Base-by-base conservation (phyloP, 495 filamentous ascomycete species). In the Chaetomidium leptoderma region DNA sequence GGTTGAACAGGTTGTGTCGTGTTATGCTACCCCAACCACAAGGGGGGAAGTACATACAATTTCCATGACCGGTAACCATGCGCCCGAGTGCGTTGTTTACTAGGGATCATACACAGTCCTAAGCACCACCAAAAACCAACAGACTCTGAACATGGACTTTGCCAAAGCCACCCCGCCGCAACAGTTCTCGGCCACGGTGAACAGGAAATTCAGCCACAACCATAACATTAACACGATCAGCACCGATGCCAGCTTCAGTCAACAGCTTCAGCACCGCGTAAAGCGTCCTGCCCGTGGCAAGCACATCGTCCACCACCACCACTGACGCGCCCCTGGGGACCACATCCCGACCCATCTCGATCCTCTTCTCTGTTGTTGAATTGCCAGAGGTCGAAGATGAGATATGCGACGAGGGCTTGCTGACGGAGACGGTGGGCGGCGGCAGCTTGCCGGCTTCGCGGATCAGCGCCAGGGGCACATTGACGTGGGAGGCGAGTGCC, bases 281-380 rank as follows among this genome's bases (percentile, higher is more conserved):
- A 63, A 86, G 78, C 50, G 83, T 86, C 61, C 74, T 58, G 50
- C 82, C 83, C 29, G 80, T 82, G 35, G 83, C 76, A 61, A 86
- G 78, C 53, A 85, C 83, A 72, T 87, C 83, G 66, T 87, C 83
- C 44, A 87, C 74, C 7, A 87, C 76, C 57, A 86, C 70, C 17
- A 86, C 78, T 43, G 74, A 73, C 17, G 70, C 70, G 24, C 70
- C 76, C 39, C 19, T 66, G 4, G 72, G 71, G 47, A 86, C 57
- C 44, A 74, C 67, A 68, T 74, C 72, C 53, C 63, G 64, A 26
- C 74, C 72, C 65, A 87, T 80, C 68, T 84, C 82, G 14, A 87
- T 76, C 43, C 59, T 60, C 59, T 72, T 71, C 66, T 74, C 72
- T 55, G 44, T 61, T 57, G 59, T 61, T 26, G 32, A 71, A 69